phyloP scores from a whole-genome alignment of 306 rosid genomes.

The Glycine soja region DNA sequence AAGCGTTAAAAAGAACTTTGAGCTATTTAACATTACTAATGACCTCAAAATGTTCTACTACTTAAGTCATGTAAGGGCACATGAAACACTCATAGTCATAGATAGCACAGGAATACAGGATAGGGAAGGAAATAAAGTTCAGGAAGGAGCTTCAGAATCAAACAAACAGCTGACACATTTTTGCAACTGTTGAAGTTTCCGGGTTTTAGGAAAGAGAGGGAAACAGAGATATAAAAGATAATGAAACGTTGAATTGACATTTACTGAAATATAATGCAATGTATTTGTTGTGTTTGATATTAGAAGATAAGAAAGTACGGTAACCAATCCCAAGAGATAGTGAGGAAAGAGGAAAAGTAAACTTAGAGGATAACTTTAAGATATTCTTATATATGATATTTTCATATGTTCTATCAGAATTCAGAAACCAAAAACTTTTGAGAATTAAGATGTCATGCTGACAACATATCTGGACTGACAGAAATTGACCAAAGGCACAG shows the following conservation, averaged over 20 bases:
- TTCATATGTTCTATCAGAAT: not conserved
- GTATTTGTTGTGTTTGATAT: not conserved
- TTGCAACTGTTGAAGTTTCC: not conserved
- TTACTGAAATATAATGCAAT: not conserved
- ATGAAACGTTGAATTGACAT: not conserved
- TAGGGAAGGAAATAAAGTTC: constrained; percentile 27
- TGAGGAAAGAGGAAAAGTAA: not conserved
- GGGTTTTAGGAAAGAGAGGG: not conserved
- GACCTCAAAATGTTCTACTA: constrained; percentile 14
- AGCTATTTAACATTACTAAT: constrained; percentile 18
- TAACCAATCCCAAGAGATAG: not conserved
- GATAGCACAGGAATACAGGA: not conserved
- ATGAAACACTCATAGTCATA: not conserved
- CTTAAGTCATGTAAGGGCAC: not conserved
- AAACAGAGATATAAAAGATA: not conserved
- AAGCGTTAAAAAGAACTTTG: not conserved
- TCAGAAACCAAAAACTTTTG: not conserved
- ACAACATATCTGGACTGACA: not conserved
- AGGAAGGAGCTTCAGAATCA: constrained; percentile 12
- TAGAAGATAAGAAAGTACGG: not conserved
- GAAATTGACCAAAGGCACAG: not conserved
- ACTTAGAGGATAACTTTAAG: not conserved
- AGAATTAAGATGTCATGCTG: not conserved
- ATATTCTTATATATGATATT: not conserved
- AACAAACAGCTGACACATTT: not conserved